Evolutionary conservation across 352 stramenopile species (phyloP).

Genomic region (Globisporangium abappressorium): DNA sequence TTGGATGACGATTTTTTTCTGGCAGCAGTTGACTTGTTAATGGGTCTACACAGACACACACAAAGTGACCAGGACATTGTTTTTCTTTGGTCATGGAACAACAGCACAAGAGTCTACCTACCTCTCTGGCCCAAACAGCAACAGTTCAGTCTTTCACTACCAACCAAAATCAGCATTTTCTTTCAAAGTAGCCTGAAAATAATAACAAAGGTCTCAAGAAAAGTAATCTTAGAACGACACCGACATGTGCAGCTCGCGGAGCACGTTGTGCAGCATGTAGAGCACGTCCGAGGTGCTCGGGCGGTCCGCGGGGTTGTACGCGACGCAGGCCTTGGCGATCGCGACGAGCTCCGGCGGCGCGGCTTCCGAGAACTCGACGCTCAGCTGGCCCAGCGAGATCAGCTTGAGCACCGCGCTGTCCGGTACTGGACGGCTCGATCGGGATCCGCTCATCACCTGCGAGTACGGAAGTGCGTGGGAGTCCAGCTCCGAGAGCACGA

Average conservation of each 20-base stretch:
- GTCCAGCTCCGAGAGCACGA: slow-evolving; percentile 1
- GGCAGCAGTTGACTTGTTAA: too few species aligned
- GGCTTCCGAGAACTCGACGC: neutral
- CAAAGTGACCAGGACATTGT: too few species aligned
- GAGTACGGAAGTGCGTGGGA: slow-evolving; percentile 3
- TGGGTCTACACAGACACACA: too few species aligned
- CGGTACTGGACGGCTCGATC: neutral
- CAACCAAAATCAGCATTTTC: too few species aligned
- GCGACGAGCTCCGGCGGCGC: neutral
- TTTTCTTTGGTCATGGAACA: too few species aligned
- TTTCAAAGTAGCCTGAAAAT: neutral
- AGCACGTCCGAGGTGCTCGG: neutral
- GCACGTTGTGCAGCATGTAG: slow-evolving; percentile 8
- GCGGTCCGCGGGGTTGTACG: slow-evolving; percentile 2
- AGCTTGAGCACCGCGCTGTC: slow-evolving; percentile 2
- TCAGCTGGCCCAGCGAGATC: neutral
- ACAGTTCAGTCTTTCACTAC: too few species aligned
- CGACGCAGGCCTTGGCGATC: neutral
- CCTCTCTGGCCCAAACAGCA: too few species aligned
- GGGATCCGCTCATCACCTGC: neutral
- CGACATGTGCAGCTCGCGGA: slow-evolving; percentile 5
- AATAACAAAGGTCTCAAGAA: neutral
- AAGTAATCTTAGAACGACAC: neutral
- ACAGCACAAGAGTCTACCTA: too few species aligned
- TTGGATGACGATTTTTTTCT: too few species aligned